Percentiles rank a stretch among this genome's conserved stretches.
phyloP scores from a whole-genome alignment of 106 monocot species.

The Acanthochlamys bracteata region DNA sequence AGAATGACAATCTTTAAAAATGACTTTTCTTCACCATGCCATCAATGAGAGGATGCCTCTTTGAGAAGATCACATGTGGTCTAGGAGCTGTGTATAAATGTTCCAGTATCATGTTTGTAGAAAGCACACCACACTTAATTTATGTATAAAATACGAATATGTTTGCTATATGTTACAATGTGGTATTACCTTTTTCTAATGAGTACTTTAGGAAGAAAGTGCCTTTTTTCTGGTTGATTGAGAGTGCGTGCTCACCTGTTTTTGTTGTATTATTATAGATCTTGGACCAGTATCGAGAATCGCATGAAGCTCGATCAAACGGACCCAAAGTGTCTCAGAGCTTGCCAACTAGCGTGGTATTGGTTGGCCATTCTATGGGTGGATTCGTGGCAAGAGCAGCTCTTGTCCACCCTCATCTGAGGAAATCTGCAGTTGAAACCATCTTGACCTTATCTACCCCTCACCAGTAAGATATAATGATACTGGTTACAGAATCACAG shows the following conservation, averaged over 20 bases:
- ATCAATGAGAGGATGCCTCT: too few relatives aligned
- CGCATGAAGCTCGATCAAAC: constrained; percentile 34
- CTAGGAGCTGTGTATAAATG: too few relatives aligned
- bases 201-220: neutral
- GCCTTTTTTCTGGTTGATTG: neutral
- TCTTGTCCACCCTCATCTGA: constrained; percentile 59
- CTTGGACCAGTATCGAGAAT: constrained; percentile 77
- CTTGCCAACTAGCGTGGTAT: constrained; percentile 80
- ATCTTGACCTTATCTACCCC: constrained; percentile 88
- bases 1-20: neutral
- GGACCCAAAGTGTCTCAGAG: constrained; percentile 33
- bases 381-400: constrained; percentile 98
- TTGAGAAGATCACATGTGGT: too few relatives aligned
- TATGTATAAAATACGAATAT: too few relatives aligned
- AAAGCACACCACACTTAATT: too few relatives aligned
- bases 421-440: constrained; percentile 80
- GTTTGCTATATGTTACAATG: too few relatives aligned
- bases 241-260: neutral
- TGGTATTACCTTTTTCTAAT: neutral
- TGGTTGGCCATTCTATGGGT: constrained; percentile 99
- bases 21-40: neutral
- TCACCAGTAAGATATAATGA: constrained; percentile 66
- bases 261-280: constrained; percentile 33
- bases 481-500: neutral
- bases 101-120: too few relatives aligned